Percentiles rank a stretch among this genome's conserved stretches.
phyloP scores from a whole-genome alignment of 2,329 filamentous ascomycete genomes.

The Ophiobolus disseminans region DNA sequence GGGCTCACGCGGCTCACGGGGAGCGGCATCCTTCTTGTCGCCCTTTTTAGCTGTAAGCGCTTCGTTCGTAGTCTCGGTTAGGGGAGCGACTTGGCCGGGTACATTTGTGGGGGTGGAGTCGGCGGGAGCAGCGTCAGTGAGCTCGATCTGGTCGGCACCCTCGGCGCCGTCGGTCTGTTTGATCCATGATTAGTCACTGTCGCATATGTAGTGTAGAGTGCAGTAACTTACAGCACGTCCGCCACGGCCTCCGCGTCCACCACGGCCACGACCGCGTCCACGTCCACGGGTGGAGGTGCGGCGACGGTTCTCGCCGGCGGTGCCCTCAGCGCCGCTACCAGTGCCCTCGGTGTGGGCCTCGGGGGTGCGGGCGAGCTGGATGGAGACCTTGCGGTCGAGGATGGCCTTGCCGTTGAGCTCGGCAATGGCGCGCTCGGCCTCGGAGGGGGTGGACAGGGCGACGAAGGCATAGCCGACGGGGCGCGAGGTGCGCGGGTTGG shows the following conservation, averaged over 20 bases:
- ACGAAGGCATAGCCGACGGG: slow-evolving; percentile 99
- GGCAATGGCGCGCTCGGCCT: slow-evolving; percentile 93
- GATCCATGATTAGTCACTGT: slow-evolving; percentile 9
- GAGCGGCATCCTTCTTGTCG: slow-evolving; percentile 56
- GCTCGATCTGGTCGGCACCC: slow-evolving; percentile 52
- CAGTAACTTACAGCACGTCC: slow-evolving; percentile 69
- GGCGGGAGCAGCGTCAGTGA: slow-evolving; percentile 56
- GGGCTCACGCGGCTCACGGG: slow-evolving; percentile 61
- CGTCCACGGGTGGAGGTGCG: slow-evolving; percentile 63
- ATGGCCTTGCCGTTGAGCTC: slow-evolving; percentile 98
- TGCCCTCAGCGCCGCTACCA: slow-evolving; percentile 76
- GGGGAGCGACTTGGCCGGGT: slow-evolving; percentile 58
- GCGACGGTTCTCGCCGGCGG: slow-evolving; percentile 67
- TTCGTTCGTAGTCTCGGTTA: slow-evolving; percentile 61
- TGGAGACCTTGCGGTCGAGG: slow-evolving; percentile 97
- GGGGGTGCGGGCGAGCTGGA: slow-evolving; percentile 97
- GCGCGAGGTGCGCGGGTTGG: slow-evolving; percentile 98
- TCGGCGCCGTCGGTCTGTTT: slow-evolving; percentile 57
- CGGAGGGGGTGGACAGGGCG: slow-evolving; percentile 90
- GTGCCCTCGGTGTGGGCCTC: slow-evolving; percentile 80
- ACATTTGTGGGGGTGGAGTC: slow-evolving; percentile 57
- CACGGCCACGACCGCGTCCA: slow-evolving; percentile 66
- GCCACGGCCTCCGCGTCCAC: slow-evolving; percentile 66
- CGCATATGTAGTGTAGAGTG: not conserved
- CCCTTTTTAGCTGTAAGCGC: slow-evolving; percentile 62